These are phyloP conservation scores for Aspergillus egyptiacus DNA, from an alignment of 495 filamentous ascomycete species.

Conservation along the genomic window DNA sequence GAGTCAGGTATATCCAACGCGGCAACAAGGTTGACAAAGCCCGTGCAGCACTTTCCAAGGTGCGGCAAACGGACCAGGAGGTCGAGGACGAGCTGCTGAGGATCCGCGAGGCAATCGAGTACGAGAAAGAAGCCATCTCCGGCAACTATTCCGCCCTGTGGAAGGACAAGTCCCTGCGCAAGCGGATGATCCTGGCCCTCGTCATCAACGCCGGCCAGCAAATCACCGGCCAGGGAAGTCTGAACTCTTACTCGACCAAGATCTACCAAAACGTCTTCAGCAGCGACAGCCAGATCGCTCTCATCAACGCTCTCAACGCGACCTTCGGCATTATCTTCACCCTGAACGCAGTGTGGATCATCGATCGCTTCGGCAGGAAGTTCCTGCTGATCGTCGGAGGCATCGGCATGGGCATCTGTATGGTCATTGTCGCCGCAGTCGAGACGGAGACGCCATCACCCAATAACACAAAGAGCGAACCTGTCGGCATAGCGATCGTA, in stretches of 20 bases:
- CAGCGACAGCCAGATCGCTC: constrained; percentile 46
- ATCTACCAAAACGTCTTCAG: constrained; percentile 61
- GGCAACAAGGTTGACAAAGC: constrained; percentile 50
- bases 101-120: constrained; percentile 56
- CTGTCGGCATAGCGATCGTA: constrained; percentile 59
- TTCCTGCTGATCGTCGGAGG: constrained; percentile 62
- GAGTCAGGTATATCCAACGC: constrained; percentile 43
- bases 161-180: constrained; percentile 56
- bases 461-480: constrained; percentile 43
- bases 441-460: constrained; percentile 54
- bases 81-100: constrained; percentile 52
- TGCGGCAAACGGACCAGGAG: constrained; percentile 53
- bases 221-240: constrained; percentile 54
- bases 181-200: constrained; percentile 48
- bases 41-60: constrained; percentile 38
- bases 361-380: constrained; percentile 65
- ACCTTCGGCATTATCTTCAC: constrained; percentile 65
- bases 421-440: constrained; percentile 59
- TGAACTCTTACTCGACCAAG: constrained; percentile 58
- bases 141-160: constrained; percentile 50
- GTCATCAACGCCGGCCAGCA: constrained; percentile 58
- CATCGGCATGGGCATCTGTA: constrained; percentile 63
- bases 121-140: constrained; percentile 57
- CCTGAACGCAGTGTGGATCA: constrained; percentile 62
- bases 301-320: constrained; percentile 65